phyloP scores from a whole-genome alignment of 352 stramenopile genomes.

The Phytophthora sp. region DNA sequence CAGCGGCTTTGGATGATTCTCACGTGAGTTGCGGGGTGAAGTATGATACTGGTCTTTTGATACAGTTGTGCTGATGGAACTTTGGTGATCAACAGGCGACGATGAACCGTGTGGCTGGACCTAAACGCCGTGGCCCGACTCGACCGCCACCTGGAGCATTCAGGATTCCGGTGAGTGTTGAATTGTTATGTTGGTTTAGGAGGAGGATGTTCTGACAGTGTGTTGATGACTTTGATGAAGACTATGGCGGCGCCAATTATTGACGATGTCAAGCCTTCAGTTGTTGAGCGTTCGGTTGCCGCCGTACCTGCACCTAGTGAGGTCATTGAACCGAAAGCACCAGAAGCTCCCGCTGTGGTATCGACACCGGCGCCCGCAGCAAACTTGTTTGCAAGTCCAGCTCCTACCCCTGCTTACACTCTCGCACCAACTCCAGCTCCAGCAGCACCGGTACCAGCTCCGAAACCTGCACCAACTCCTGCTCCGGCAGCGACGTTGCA shows the following conservation, averaged over 20 bases:
- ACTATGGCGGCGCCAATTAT: slow-evolving; percentile 47
- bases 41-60: neutral
- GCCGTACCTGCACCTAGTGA: slow-evolving; percentile 2
- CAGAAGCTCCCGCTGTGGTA: slow-evolving; percentile 5
- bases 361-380: slow-evolving; percentile 8
- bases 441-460: neutral
- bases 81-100: slow-evolving; percentile 50
- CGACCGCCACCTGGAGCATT: slow-evolving; percentile 69
- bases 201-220: slow-evolving; percentile 9
- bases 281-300: slow-evolving; percentile 1
- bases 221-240: slow-evolving; percentile 22
- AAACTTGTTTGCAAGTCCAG: slow-evolving; percentile 24
- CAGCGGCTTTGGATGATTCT: slow-evolving; percentile 50
- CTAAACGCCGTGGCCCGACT: slow-evolving; percentile 77
- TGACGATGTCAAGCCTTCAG: slow-evolving; percentile 27
- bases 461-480: slow-evolving; percentile 15
- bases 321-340: slow-evolving; percentile 13
- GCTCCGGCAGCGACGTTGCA: slow-evolving; percentile 10
- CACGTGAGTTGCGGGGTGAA: slow-evolving; percentile 55
- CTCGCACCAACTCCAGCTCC: slow-evolving; percentile 17
- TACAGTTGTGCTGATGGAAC: slow-evolving; percentile 12
- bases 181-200: neutral
- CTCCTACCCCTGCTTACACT: slow-evolving; percentile 3
- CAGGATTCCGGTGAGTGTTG: slow-evolving; percentile 52
- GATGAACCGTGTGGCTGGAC: slow-evolving; percentile 76